Evolutionary conservation across 1,284 basidiomycete genomes (phyloP).

Genomic region (Moesziomyces aphidis): DNA sequence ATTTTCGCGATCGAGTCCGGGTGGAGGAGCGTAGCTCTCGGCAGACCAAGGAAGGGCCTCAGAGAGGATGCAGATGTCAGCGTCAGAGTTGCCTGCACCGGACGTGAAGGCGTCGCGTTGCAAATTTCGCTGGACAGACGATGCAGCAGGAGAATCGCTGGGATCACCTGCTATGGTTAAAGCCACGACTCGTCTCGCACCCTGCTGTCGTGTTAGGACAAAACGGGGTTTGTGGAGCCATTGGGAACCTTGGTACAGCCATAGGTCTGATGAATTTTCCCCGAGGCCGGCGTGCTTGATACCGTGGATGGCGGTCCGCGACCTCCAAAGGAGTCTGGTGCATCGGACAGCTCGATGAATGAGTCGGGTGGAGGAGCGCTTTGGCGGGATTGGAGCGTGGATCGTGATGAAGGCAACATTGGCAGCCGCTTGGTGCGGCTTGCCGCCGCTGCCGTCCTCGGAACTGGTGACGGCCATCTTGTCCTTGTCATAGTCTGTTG

Average conservation of each 20-base stretch:
- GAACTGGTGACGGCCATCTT: constrained; percentile 52
- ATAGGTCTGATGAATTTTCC: constrained; percentile 26
- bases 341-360: constrained; percentile 22
- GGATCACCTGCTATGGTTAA: not conserved
- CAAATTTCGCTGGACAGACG: not conserved
- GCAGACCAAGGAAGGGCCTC: constrained; percentile 20
- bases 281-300: constrained; percentile 16
- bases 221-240: constrained; percentile 55
- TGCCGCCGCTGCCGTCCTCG: constrained; percentile 49
- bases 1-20: constrained; percentile 15
- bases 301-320: constrained; percentile 15
- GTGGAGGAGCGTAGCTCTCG: constrained; percentile 18
- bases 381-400: constrained; percentile 48
- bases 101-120: constrained; percentile 15
- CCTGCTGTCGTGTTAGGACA: constrained; percentile 40
- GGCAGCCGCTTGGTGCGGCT: constrained; percentile 43
- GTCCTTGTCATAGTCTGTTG: constrained; percentile 30
- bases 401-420: constrained; percentile 57
- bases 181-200: constrained; percentile 21
- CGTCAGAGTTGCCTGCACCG: constrained; percentile 32
- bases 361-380: constrained; percentile 23
- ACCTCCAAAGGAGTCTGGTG: constrained; percentile 13
- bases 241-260: constrained; percentile 44
- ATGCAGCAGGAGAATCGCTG: constrained; percentile 1
- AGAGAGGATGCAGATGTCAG: constrained; percentile 35